Evolutionary conservation across 352 stramenopile species (phyloP), one percentile per base, ranked within the genome.

Genomic region (Globisporangium emineosum): DNA sequence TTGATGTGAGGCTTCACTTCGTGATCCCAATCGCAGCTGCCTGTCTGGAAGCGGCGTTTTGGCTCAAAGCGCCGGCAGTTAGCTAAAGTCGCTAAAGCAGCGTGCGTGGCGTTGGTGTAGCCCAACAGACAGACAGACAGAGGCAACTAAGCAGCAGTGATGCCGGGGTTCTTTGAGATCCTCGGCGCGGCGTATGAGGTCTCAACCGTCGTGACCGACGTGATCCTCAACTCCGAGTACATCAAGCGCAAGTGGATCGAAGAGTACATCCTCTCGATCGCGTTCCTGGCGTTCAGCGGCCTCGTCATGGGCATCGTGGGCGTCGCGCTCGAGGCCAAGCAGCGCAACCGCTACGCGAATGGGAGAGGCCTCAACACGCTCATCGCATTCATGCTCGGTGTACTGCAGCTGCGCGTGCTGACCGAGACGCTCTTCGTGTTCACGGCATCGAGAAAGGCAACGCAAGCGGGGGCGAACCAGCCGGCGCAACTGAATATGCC

Each of bases 201-300:
- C 51, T 77, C 76, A 61, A 89, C 83, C 9, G 79, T 91, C 58
- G 72, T 91, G 40, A 89, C 80, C 50, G 80, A 91, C 49, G 71
- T 89, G 45, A 66, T 91, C 7, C 75, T 91, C n/a, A 91, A 90
- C 62, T 68, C 66, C 45, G 82, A 91, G 72, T 91, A 91, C 70
- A 86, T 91, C 62, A 37, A 78, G 23, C 82, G 82, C 54, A 71
- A 78, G 27, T 91, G 80, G 82, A 13, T 83, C 25, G 80, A 91
- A 17, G 82, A 91, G 67, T 91, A 91, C 68, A 76, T 78, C 42
- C 64, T 91, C 60, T 91, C 82, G 30, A 81, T 91, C 70, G 68
- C 71, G 5, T 88, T 91, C 63, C 80, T 91, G 19, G 73, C 69
- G 12, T 68, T 83, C 40, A 90, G 69, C 62, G 77, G 80, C 5